Evolutionary conservation across 148 eudicot genomes (phyloP), one percentile per base, ranked within the genome.

Genomic region (Spergularia marina): DNA sequence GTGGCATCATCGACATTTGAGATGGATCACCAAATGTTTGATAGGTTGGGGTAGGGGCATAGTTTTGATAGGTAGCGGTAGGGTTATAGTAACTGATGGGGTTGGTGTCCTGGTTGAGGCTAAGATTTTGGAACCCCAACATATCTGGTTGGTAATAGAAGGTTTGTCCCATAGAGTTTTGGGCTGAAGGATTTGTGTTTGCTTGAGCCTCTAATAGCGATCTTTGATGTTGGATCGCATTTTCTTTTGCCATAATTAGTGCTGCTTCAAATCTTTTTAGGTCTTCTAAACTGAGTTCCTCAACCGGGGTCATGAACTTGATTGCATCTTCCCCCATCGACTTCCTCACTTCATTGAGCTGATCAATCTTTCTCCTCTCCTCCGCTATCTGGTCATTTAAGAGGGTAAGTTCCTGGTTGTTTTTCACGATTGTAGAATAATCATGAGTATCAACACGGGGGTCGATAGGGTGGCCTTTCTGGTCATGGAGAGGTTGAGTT

Each of bases 251-350:
- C 17, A 4, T 2, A 10, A 0, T 7, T 10, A 76, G 10, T 1
- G 44, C 0, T 17, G 40, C 58, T 2, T 10, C 0, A 14, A 58
- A 0, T 6, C 18, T 23, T 25, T 30, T 10, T 2, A 76, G 73
- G 10, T 65, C 40, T 6, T 21, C 3, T 0, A 16, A 1, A 16
- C 52, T 67, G 6, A 78, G 66, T 2, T 76, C 65, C 4, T 74
- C 75, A 5, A 77, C 47, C 0, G 85, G 82, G 10, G 55, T 14
- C 16, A 78, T 71, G 87, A 84, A 84, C 83, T 36, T 77, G 65
- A 40, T 53, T 4, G 30, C 0, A 7, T 40, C 77, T 53, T 44
- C 76, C 6, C 10, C 64, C 49, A 47, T 69, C 4, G 73, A 39
- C 56, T 74, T 80, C 59, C 86, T 71, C 55, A 53, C 62, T 1